Evolutionary conservation across 306 rosid genomes (phyloP).

Genomic region (Quercus engelmannii): DNA sequence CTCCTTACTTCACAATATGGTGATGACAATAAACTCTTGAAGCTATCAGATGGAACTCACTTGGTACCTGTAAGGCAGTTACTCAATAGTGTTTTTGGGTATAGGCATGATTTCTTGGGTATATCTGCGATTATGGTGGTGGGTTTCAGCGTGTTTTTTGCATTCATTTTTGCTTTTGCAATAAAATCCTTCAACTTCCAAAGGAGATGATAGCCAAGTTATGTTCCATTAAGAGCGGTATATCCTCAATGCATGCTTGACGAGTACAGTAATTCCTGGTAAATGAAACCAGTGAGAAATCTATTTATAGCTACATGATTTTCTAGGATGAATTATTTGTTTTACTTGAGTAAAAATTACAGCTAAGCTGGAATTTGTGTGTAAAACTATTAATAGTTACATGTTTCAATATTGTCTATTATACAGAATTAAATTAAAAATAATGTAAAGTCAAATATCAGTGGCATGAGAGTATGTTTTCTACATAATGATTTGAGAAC

Average conservation of each 20-base stretch:
- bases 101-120: conserved; percentile 71
- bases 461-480: not conserved
- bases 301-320: conserved; percentile 42
- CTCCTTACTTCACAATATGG: conserved; percentile 89
- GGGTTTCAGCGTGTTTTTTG: conserved; percentile 84
- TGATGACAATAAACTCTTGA: conserved; percentile 46
- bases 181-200: conserved; percentile 98
- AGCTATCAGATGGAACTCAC: conserved; percentile 59
- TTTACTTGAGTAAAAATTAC: conserved; percentile 8
- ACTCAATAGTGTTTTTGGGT: conserved; percentile 66
- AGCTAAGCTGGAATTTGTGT: conserved; percentile 27
- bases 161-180: conserved; percentile 78
- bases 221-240: conserved; percentile 6
- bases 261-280: conserved; percentile 24
- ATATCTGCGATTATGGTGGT: conserved; percentile 71
- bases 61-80: conserved; percentile 38
- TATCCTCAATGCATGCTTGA: not conserved
- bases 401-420: conserved; percentile 12
- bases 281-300: conserved; percentile 22
- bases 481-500: not conserved
- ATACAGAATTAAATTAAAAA: conserved; percentile 4
- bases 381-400: conserved; percentile 36
- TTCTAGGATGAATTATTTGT: not conserved
- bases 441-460: conserved; percentile 24
- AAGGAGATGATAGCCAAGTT: conserved; percentile 62